Base-by-base conservation (phyloP, 176 grass and related monocot genomes). In the Oryza meridionalis region DNA sequence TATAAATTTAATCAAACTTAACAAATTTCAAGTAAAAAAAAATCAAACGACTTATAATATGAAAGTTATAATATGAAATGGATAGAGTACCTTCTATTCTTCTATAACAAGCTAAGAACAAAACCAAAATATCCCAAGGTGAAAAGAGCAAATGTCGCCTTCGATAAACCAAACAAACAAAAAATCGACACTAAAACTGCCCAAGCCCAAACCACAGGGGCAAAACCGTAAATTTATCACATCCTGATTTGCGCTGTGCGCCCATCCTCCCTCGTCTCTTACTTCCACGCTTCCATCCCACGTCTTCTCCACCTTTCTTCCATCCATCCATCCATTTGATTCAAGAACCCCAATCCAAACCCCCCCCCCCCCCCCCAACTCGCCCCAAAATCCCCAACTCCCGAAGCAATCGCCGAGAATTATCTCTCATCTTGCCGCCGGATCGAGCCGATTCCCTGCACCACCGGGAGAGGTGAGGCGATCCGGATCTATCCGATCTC, bases 301-400 rank as follows among this genome's bases (percentile, higher is more conserved):
- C 84, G 80, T 69, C 74, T 78, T 71, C 62, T 83, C 61, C 49
- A 63, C 68, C 47, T 86, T 86, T 74, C 84, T 90, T 73, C 46
- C 46, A 15, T 16, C 49, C 14, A 51, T 37, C 35, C 35, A 35
- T 50, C 73, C 21, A 35, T 35, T 35, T 5, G 4, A 38, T 33
- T 86, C 62, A 73, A 85, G 79, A 83, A 86, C 69, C 84, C 69
- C 84, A 90, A 86, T 90, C 80, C 84, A 79, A 90, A 79, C 46
- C 79, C 46, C 79, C 38, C 24, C 38, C 19, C 46, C 79, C 46
- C 79, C 38, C 24, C 38, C 19, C 69, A 75, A 64, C 49, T 51
- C 47, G 37, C 35, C 59, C 35, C 72, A 77, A 53, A 58, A 38
- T 82, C 78, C 78, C 68, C 7, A 51, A 16, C 49, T 51, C 16